These are phyloP conservation scores for Monosporascus sp. DNA, from an alignment of 2,329 filamentous ascomycete species.

Conservation along the genomic window DNA sequence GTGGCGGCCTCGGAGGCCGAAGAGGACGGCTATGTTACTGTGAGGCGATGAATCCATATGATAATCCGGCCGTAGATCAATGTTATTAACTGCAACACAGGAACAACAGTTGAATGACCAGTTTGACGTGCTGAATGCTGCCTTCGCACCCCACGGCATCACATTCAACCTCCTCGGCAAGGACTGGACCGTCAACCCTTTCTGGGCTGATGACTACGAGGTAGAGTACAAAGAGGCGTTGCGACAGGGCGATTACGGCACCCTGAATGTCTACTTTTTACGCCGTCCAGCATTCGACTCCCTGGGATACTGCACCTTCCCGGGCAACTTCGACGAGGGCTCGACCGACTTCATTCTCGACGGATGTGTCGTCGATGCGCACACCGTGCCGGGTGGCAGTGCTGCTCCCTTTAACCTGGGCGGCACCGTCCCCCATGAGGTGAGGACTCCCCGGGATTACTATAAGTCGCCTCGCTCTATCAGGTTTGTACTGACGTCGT, in stretches of 20 bases:
- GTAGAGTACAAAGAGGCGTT: slow-evolving; percentile 39
- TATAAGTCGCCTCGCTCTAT: background rate
- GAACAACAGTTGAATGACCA: slow-evolving; percentile 33
- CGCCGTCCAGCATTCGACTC: slow-evolving; percentile 22
- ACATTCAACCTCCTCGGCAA: slow-evolving; percentile 38
- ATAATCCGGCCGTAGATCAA: background rate
- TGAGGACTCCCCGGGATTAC: background rate
- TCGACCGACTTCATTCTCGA: slow-evolving; percentile 30
- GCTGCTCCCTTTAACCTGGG: slow-evolving; percentile 28
- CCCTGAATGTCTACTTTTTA: slow-evolving; percentile 45
- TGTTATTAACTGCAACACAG: slow-evolving; percentile 19
- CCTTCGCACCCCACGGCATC: slow-evolving; percentile 38
- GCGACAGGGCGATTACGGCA: slow-evolving; percentile 38
- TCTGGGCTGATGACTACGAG: slow-evolving; percentile 39
- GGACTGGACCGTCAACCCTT: slow-evolving; percentile 40
- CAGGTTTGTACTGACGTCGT: background rate
- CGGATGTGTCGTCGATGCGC: slow-evolving; percentile 24
- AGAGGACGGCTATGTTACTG: slow-evolving; percentile 31
- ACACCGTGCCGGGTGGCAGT: slow-evolving; percentile 21
- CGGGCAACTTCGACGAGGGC: slow-evolving; percentile 27
- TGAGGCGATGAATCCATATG: slow-evolving; percentile 11
- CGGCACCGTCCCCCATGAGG: slow-evolving; percentile 32
- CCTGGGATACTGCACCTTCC: slow-evolving; percentile 44
- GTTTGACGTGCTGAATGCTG: slow-evolving; percentile 40
- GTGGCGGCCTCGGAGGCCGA: slow-evolving; percentile 24